phyloP scores from a whole-genome alignment of 2,329 filamentous ascomycete genomes.

The Trematosphaeria pertusa region DNA sequence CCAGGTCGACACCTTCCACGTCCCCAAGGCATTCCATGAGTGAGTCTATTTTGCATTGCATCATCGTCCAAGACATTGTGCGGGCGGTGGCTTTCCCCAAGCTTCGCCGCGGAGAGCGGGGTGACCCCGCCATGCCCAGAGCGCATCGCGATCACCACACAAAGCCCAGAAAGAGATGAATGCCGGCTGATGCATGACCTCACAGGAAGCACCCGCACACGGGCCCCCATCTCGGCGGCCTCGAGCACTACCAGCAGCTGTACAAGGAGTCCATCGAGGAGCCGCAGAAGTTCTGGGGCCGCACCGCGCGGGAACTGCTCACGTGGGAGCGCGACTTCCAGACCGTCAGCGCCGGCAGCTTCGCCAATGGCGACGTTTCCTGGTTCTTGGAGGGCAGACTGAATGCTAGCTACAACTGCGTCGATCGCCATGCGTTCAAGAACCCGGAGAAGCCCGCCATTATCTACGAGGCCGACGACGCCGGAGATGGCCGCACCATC shows the following conservation, averaged over 20 bases:
- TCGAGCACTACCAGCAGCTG: constrained; percentile 69
- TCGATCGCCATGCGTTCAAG: constrained; percentile 95
- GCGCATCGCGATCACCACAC: constrained; percentile 13
- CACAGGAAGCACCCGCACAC: constrained; percentile 64
- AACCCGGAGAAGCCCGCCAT: constrained; percentile 93
- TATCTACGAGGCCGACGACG: constrained; percentile 98
- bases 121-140: constrained; percentile 40
- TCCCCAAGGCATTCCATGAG: constrained; percentile 59
- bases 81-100: constrained; percentile 19
- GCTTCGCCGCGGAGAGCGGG: constrained; percentile 34
- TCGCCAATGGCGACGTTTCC: constrained; percentile 81
- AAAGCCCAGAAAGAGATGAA: neutral
- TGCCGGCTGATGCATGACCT: constrained; percentile 16
- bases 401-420: constrained; percentile 96
- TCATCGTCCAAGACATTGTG: constrained; percentile 21
- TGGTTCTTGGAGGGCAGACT: constrained; percentile 95
- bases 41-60: constrained; percentile 40
- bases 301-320: constrained; percentile 84
- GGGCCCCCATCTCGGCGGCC: constrained; percentile 64
- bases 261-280: constrained; percentile 87
- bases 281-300: constrained; percentile 89
- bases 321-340: constrained; percentile 92
- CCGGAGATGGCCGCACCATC: constrained; percentile 82
- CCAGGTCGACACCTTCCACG: constrained; percentile 74
- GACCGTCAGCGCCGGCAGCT: constrained; percentile 80